Conservation (phyloP, 78 protist species). For the Creolimax fragrantissima region DNA sequence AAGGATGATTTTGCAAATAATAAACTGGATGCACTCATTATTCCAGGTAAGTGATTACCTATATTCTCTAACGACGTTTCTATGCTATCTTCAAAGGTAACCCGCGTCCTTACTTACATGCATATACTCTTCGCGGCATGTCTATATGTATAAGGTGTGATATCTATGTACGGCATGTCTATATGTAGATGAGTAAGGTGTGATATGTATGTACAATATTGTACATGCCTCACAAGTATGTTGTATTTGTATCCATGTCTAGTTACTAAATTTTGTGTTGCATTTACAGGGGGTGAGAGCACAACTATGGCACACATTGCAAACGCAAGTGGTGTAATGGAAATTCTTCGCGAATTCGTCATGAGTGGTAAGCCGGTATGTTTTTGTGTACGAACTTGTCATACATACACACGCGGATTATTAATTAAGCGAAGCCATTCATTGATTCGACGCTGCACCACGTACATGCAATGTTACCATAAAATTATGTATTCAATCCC, state of each 20-base stretch:
- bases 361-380: neutral
- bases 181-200: neutral
- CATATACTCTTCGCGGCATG: too few relatives aligned
- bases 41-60: neutral
- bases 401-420: too few relatives aligned
- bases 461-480: too few relatives aligned
- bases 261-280: neutral
- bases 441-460: too few relatives aligned
- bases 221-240: neutral
- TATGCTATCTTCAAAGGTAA: too few relatives aligned
- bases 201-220: neutral
- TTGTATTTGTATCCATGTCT: neutral
- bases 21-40: neutral
- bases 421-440: too few relatives aligned
- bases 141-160: too few relatives aligned
- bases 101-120: too few relatives aligned
- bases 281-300: slow-evolving; percentile 24
- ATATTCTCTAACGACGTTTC: neutral
- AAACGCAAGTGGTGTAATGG: neutral
- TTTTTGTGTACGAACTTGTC: too few relatives aligned
- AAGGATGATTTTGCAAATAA: neutral
- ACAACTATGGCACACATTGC: slow-evolving; percentile 31
- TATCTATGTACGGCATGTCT: too few relatives aligned
- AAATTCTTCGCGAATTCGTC: neutral
- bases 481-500: too few relatives aligned